These are phyloP conservation scores for Metschnikowia santaceciliae DNA, from an alignment of 805 yeast genomes.

Conservation along the genomic window DNA sequence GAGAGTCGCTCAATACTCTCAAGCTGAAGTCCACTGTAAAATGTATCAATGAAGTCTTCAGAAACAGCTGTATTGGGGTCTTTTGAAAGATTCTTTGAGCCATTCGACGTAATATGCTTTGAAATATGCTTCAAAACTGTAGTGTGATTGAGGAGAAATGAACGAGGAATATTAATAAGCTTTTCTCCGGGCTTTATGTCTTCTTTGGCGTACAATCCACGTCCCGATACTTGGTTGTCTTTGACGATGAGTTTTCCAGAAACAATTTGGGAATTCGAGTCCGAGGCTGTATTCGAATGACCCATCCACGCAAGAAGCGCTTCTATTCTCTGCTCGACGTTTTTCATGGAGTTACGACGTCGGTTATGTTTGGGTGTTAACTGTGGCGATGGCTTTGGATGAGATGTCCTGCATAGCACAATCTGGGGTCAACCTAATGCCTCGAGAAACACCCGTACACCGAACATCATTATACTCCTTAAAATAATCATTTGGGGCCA, in stretches of 20 bases:
- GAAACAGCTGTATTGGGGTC: conserved; percentile 12
- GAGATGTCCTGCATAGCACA: conserved; percentile 3
- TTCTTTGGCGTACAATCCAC: conserved; percentile 52
- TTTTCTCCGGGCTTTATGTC: conserved; percentile 38
- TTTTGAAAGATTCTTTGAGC: conserved; percentile 10
- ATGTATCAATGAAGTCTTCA: conserved; percentile 24
- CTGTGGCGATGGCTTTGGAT: conserved; percentile 1
- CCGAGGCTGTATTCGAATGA: conserved; percentile 1
- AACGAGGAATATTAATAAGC: conserved; percentile 54
- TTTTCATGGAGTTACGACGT: conserved; percentile 5
- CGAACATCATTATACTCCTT: no score
- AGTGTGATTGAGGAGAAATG: conserved; percentile 54
- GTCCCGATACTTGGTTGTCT: conserved; percentile 48
- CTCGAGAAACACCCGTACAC: neutral
- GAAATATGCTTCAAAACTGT: conserved; percentile 44
- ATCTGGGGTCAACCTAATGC: neutral
- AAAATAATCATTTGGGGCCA: no score
- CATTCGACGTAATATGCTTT: conserved; percentile 39
- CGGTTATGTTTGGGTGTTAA: neutral
- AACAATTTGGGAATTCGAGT: conserved; percentile 23
- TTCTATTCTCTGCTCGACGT: conserved; percentile 12
- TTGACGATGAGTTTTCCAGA: conserved; percentile 40
- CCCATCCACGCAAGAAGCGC: conserved; percentile 27
- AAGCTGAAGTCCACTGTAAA: conserved; percentile 29
- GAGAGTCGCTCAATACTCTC: conserved; percentile 40